Percentiles rank a stretch among this genome's conserved stretches.
phyloP scores from a whole-genome alignment of 2,329 filamentous ascomycete genomes.

The Harringtonia aguacate region DNA sequence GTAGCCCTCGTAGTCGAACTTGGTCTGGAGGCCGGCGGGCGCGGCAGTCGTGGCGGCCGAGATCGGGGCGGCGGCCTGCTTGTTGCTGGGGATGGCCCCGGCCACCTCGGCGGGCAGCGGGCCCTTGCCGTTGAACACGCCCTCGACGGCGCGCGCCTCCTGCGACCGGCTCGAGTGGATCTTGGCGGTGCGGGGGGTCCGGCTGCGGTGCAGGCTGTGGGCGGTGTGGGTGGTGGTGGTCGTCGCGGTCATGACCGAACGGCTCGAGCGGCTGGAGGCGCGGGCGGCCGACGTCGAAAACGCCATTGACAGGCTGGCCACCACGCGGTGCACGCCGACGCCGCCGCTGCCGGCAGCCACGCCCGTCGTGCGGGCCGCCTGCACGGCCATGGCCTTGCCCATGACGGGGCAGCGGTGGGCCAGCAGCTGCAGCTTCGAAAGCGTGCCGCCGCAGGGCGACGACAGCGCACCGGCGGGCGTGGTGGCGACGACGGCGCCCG shows the following conservation, averaged over 20 bases:
- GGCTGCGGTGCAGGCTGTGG: conserved; percentile 21
- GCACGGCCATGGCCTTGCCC: conserved; percentile 92
- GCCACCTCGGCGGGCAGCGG: background rate
- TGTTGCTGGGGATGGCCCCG: background rate
- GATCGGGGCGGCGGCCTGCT: conserved; percentile 6
- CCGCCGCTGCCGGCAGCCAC: conserved; percentile 14
- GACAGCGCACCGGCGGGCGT: conserved; percentile 14
- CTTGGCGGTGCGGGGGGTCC: conserved; percentile 34
- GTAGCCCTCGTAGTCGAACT: conserved; percentile 86
- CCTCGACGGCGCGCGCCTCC: conserved; percentile 67
- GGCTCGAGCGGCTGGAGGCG: too few species aligned
- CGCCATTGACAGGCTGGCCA: conserved; percentile 10
- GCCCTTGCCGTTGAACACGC: conserved; percentile 37
- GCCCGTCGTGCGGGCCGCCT: conserved; percentile 44
- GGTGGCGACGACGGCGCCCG: conserved; percentile 27
- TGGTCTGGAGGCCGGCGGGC: conserved; percentile 28
- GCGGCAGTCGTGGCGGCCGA: conserved; percentile 7
- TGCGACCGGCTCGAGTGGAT: conserved; percentile 73
- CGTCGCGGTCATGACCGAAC: too few species aligned
- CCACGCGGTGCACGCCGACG: conserved; percentile 10
- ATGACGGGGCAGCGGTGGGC: conserved; percentile 95
- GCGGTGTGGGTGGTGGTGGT: background rate
- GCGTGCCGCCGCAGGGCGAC: conserved; percentile 77
- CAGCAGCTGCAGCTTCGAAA: conserved; percentile 92
- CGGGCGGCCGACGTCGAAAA: conserved; percentile 6